phyloP scores from a whole-genome alignment of 2,329 filamentous ascomycete genomes.

The Cyclaneusma minus region DNA sequence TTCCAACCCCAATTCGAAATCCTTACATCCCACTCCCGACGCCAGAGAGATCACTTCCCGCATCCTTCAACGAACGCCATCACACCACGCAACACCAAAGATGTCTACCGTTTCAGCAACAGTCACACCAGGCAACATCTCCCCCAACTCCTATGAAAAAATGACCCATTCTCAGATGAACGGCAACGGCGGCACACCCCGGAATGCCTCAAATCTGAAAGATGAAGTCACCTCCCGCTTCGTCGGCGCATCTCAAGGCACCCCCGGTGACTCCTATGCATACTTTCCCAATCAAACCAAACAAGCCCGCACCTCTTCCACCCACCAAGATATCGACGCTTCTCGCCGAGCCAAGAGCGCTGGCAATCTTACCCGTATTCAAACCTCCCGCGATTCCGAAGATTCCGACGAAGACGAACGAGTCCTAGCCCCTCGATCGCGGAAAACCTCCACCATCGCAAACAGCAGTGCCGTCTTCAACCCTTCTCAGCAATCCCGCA shows the following conservation, averaged over 20 bases:
- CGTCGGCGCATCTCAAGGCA: conserved; percentile 32
- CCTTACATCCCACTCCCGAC: conserved; percentile 33
- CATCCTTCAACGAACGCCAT: conserved; percentile 47
- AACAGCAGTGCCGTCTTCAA: conserved; percentile 10
- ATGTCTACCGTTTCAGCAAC: conserved; percentile 46
- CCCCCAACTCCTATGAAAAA: conserved; percentile 18
- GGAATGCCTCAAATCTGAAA: conserved; percentile 12
- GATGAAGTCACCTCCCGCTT: conserved; percentile 43
- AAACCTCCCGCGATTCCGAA: conserved; percentile 14
- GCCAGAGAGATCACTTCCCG: conserved; percentile 54
- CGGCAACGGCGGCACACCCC: conserved; percentile 2
- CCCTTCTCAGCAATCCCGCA: conserved; percentile 39
- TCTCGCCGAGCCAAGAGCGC: conserved; percentile 13
- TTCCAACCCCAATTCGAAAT: too few relatives aligned
- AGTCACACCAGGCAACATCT: conserved; percentile 24
- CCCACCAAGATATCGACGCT: not conserved
- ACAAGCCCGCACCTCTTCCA: not conserved
- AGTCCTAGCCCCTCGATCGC: conserved; percentile 27
- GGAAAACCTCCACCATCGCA: conserved; percentile 13
- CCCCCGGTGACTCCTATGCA: conserved; percentile 31
- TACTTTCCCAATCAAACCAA: conserved; percentile 26
- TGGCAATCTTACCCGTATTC: conserved; percentile 12
- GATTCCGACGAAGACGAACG: conserved; percentile 24
- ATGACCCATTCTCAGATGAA: conserved; percentile 4
- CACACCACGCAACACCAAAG: conserved; percentile 44